Evolutionary conservation across 2,329 filamentous ascomycete species (phyloP).

Genomic region (Scedosporium aurantiacum): DNA sequence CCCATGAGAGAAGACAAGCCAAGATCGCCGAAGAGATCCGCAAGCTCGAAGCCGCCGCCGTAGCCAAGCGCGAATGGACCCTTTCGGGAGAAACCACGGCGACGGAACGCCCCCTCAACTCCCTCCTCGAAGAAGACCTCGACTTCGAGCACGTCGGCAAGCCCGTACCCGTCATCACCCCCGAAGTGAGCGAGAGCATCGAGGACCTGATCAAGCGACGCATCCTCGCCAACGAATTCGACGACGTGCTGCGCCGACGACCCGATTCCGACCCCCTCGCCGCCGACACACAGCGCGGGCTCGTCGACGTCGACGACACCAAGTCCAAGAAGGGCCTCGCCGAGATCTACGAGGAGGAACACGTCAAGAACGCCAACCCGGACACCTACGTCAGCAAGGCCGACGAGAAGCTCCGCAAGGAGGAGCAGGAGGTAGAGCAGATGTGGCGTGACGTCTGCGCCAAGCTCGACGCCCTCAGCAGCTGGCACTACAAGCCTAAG

Average conservation of each 20-base stretch:
- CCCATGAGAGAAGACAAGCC: slow-evolving; percentile 77
- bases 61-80: slow-evolving; percentile 86
- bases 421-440: slow-evolving; percentile 70
- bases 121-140: slow-evolving; percentile 83
- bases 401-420: slow-evolving; percentile 70
- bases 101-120: slow-evolving; percentile 75
- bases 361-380: slow-evolving; percentile 66
- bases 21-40: slow-evolving; percentile 85
- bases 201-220: slow-evolving; percentile 90
- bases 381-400: slow-evolving; percentile 68
- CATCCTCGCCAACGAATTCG: slow-evolving; percentile 81
- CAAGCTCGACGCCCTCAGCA: slow-evolving; percentile 79
- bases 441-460: slow-evolving; percentile 74
- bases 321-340: slow-evolving; percentile 82
- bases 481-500: slow-evolving; percentile 92
- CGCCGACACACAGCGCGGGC: slow-evolving; percentile 52
- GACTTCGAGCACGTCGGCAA: slow-evolving; percentile 95
- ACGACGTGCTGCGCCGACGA: slow-evolving; percentile 75
- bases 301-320: slow-evolving; percentile 72
- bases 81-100: slow-evolving; percentile 80
- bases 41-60: slow-evolving; percentile 75
- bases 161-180: slow-evolving; percentile 85
- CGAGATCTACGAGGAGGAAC: slow-evolving; percentile 89
- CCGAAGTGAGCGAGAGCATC: slow-evolving; percentile 80
- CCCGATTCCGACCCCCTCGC: slow-evolving; percentile 61